These are phyloP conservation scores for Colletotrichum zoysiae DNA, from an alignment of 2,329 filamentous ascomycete genomes.

Conservation along the genomic window DNA sequence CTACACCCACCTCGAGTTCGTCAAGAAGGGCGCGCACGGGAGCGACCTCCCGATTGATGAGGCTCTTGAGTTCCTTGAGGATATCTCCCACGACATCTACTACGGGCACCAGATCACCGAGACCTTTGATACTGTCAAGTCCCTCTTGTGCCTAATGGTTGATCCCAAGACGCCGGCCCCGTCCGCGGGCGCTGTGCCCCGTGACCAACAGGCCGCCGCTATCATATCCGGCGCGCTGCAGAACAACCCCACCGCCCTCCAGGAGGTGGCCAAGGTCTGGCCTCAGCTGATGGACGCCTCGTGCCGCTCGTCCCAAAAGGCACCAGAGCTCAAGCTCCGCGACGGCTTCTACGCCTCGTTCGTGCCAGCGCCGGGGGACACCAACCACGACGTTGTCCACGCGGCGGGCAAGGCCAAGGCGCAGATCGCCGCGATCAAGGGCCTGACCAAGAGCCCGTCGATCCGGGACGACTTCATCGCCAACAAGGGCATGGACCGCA, in stretches of 20 bases:
- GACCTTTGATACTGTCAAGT: slow-evolving; percentile 64
- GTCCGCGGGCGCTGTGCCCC: slow-evolving; percentile 49
- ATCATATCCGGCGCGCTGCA: slow-evolving; percentile 70
- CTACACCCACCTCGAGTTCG: slow-evolving; percentile 41
- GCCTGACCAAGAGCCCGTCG: slow-evolving; percentile 65
- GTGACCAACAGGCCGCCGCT: slow-evolving; percentile 66
- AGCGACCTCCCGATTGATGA: slow-evolving; percentile 56
- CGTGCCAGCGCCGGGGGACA: slow-evolving; percentile 46
- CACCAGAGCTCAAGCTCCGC: slow-evolving; percentile 47
- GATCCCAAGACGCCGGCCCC: slow-evolving; percentile 45
- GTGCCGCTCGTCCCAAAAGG: slow-evolving; percentile 49
- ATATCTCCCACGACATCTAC: slow-evolving; percentile 77
- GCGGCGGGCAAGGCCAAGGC: slow-evolving; percentile 50
- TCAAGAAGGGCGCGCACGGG: slow-evolving; percentile 44
- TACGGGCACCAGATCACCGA: slow-evolving; percentile 74
- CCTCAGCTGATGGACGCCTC: slow-evolving; percentile 52
- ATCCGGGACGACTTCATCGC: slow-evolving; percentile 69
- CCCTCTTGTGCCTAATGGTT: slow-evolving; percentile 69
- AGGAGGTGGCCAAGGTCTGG: slow-evolving; percentile 64
- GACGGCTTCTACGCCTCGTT: slow-evolving; percentile 58
- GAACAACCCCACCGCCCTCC: slow-evolving; percentile 74
- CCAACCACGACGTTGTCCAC: slow-evolving; percentile 23
- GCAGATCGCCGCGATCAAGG: slow-evolving; percentile 65
- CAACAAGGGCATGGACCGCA: slow-evolving; percentile 64
- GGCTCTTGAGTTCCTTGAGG: slow-evolving; percentile 69